Evolutionary conservation across 345 rosid species (phyloP), one percentile per base, ranked within the genome.

Genomic region (Balakata baccata): DNA sequence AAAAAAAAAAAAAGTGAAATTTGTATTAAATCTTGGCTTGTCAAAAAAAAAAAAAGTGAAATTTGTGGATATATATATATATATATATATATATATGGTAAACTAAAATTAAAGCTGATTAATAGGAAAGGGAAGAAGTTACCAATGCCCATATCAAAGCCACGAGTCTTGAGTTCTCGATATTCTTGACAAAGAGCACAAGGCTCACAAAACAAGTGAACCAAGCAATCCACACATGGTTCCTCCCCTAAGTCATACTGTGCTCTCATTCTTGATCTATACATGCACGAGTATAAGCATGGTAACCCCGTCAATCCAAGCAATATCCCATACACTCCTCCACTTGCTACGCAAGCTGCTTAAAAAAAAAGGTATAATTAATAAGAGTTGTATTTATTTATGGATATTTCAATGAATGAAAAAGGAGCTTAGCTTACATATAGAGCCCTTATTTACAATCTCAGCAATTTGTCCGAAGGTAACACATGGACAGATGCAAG

Each of bases 131-230:
- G 43, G 12, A 64, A 57, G 13, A 16, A 56, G n/a, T 47, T 72
- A 81, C 89, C 87, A 8, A 86, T 86, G 3, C 86, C 87, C 86
- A 86, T 86, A 66, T 86, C 87, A 71, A 86, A 86, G 41, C 86
- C 85, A 38, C 83, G 85, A 65, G 81, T 78, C 74, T 74, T 82
- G 77, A 84, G 87, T 79, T 86, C 86, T 58, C 86, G 70, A 18
- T 86, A 79, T 61, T 86, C 87, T 66, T 86, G 89, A 78, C 87
- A 83, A 77, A 83, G 88, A 0, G 88, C 70, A 65, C 85, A 81
- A 29, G 82, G 52, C 80, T 83, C 83, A 61, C 86, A 85, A 59
- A 84, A 81, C 75, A 81, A 83, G 69, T 84, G 87, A 70, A 81
- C 85, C 76, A 86, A 74, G 73, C 89, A 86, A 84, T 84, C 89